Conservation (phyloP, 441 rosid genomes). For the Rhodomyrtus psidioides region DNA sequence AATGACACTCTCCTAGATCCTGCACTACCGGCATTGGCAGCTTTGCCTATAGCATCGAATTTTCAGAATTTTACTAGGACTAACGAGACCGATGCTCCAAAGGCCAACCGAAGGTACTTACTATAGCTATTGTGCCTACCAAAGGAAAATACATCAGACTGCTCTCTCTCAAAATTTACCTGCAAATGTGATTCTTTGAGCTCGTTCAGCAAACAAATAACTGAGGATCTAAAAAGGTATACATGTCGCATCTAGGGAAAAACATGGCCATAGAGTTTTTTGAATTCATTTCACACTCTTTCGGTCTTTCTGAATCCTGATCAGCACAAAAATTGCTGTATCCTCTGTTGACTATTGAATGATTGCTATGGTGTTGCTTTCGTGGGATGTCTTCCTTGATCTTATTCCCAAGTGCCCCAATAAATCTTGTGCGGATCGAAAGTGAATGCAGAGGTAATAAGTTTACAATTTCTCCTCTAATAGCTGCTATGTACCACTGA, state of each 20-base stretch:
- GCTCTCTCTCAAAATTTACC: background rate
- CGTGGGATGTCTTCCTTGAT: background rate
- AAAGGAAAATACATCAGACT: background rate
- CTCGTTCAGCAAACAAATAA: background rate
- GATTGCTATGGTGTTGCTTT: background rate
- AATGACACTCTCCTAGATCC: conserved; percentile 29
- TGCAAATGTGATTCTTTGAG: background rate
- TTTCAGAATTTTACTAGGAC: conserved; percentile 21
- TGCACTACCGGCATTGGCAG: conserved; percentile 33
- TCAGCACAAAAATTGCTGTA: background rate
- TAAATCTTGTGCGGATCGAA: background rate
- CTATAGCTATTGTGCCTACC: background rate
- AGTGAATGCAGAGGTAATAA: background rate
- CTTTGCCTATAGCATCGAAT: conserved; percentile 22
- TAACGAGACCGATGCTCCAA: conserved; percentile 16
- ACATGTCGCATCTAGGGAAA: background rate
- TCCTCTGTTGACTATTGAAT: background rate
- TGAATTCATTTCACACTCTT: background rate
- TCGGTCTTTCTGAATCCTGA: background rate
- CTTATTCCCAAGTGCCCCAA: background rate
- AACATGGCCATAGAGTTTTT: background rate
- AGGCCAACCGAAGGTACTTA: background rate
- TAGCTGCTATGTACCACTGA: conserved; percentile 31
- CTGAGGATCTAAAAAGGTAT: background rate
- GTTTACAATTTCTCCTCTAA: background rate